Base-by-base conservation (phyloP, 2,329 filamentous ascomycete genomes). In the Sclerotinia nivalis region DNA sequence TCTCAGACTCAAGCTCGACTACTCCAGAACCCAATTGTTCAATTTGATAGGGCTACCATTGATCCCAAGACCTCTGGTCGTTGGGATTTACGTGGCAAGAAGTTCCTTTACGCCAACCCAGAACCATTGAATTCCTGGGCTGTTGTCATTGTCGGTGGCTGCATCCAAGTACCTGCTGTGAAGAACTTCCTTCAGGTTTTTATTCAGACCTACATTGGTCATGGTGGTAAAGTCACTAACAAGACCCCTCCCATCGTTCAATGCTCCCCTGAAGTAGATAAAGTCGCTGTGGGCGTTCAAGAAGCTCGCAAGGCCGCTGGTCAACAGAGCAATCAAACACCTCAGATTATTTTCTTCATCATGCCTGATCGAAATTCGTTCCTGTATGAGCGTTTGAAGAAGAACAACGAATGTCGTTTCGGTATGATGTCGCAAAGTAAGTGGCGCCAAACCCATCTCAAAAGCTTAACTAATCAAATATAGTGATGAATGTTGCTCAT, bases 351-450 rank as follows among this genome's bases (percentile, higher is more conserved):
- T 12, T 86, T 98, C 74, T 90, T 95, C 75, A 84, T 98, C 15
- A 84, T 97, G 1, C 85, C 86, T 0, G 87, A 89, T 77, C 91
- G 91, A 77, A 90, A 93, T 72, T 82, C 87, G 0, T 87, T 88
- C 20, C 84, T 88, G 0, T 99, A 99, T 75, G 88, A 92, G 66
- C 88, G 92, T 0, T 86, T 98, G 79, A 99, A 99, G 87, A 94
- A 94, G 81, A 92, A 88, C 37, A 90, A 88, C 72, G 96, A 99
- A 75, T 95, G 92, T 77, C 89, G 92, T 47, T 94, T 89, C 73
- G 93, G 91, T n/a, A 86, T 94, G 20, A 84, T 93, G 0, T 93
- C 93, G 0, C 96, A 98, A 78, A 80, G 79, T 80, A 74, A 76
- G 74, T 74, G 1, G n/a, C 40, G 47, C 9, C n/a, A 49, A 22